Percentiles rank a stretch among this genome's conserved stretches.
Evolutionary conservation across 495 filamentous ascomycete genomes (phyloP).

Genomic region (Penicillium maclennaniae): DNA sequence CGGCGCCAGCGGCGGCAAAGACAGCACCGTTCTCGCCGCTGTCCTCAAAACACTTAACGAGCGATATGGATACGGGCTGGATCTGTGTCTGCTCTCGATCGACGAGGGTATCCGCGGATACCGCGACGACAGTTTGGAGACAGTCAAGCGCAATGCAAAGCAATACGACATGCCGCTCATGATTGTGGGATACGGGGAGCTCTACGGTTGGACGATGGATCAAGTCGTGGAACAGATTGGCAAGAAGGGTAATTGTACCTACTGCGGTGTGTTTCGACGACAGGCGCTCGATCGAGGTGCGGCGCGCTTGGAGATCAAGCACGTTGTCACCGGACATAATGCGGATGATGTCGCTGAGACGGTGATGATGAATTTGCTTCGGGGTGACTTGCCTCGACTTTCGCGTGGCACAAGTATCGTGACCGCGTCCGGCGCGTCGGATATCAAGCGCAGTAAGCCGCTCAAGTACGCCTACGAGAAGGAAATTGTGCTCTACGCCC

Average conservation of each 20-base stretch:
- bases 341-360: slow-evolving; percentile 99
- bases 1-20: slow-evolving; percentile 94
- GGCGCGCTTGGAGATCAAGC: slow-evolving; percentile 77
- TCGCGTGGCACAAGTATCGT: slow-evolving; percentile 90
- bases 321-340: slow-evolving; percentile 97
- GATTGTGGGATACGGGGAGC: slow-evolving; percentile 87
- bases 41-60: slow-evolving; percentile 94
- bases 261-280: slow-evolving; percentile 92
- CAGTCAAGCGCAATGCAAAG: slow-evolving; percentile 85
- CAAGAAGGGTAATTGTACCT: slow-evolving; percentile 98
- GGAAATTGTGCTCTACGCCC: slow-evolving; percentile 95
- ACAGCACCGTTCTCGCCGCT: slow-evolving; percentile 92
- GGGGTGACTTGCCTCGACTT: slow-evolving; percentile 84
- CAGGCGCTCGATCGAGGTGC: slow-evolving; percentile 94
- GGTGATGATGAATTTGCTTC: slow-evolving; percentile 92
- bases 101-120: slow-evolving; percentile 98
- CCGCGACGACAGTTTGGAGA: slow-evolving; percentile 90
- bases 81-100: slow-evolving; percentile 83
- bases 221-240: slow-evolving; percentile 93
- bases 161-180: slow-evolving; percentile 89
- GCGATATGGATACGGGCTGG: slow-evolving; percentile 78
- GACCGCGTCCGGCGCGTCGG: slow-evolving; percentile 67
- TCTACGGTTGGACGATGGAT: slow-evolving; percentile 99
- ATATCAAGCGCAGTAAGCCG: slow-evolving; percentile 90
- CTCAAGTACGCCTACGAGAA: slow-evolving; percentile 99